phyloP scores from a whole-genome alignment of 257 asterid genomes.

The Jaltomata sinuosa region DNA sequence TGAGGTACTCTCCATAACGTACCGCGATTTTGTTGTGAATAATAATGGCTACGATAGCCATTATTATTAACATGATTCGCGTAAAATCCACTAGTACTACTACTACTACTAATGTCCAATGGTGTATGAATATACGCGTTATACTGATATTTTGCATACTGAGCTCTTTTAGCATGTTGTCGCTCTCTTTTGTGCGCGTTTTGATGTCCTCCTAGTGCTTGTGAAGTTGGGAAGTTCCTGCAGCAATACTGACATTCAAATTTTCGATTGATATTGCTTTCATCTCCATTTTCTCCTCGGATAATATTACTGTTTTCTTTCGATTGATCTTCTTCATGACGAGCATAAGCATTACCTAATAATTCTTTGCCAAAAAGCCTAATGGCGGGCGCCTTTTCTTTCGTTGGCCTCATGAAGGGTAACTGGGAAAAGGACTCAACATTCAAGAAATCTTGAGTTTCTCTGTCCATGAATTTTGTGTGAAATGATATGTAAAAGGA shows the following conservation, averaged over 20 bases:
- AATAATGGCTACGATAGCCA: not conserved
- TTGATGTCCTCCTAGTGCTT: constrained; percentile 10
- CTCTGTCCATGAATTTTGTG: constrained; percentile 44
- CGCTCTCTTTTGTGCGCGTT: constrained; percentile 5
- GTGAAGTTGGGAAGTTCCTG: constrained; percentile 3
- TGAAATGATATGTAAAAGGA: not conserved
- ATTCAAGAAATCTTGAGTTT: constrained; percentile 75
- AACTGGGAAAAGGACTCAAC: constrained; percentile 86
- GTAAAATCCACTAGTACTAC: constrained; percentile 18
- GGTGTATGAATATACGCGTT: constrained; percentile 22
- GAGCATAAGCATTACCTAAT: constrained; percentile 13
- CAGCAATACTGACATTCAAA: constrained; percentile 4
- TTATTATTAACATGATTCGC: constrained; percentile 1
- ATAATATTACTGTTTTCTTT: not conserved
- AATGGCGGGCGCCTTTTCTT: constrained; percentile 29
- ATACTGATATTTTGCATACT: not conserved
- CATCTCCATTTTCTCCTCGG: not conserved
- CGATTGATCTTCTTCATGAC: not conserved
- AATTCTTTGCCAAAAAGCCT: constrained; percentile 82
- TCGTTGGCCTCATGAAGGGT: constrained; percentile 69
- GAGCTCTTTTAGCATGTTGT: not conserved
- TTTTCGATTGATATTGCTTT: not conserved
- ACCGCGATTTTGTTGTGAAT: constrained; percentile 16
- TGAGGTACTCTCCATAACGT: constrained; percentile 46
- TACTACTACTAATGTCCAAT: constrained; percentile 8